These are phyloP conservation scores for Echinosophora koreensis DNA, from an alignment of 306 rosid genomes.

Conservation along the genomic window DNA sequence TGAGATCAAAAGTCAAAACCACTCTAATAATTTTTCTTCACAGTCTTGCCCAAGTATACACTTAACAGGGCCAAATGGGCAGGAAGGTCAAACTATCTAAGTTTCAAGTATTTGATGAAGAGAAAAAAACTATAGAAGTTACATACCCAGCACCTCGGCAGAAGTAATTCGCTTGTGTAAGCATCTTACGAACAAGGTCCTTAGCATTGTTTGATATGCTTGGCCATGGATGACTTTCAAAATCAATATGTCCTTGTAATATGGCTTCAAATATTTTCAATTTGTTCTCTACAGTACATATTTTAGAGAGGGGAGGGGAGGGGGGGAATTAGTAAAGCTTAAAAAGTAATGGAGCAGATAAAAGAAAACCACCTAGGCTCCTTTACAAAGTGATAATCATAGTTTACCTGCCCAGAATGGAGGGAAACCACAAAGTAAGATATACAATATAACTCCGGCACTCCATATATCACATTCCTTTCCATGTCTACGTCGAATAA, in stretches of 20 bases:
- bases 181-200: too few relatives aligned
- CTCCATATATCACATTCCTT: too few relatives aligned
- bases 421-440: too few relatives aligned
- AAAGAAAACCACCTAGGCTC: not conserved
- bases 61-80: not conserved
- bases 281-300: too few relatives aligned
- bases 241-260: slow-evolving; percentile 51
- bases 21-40: not conserved
- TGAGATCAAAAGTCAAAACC: not conserved
- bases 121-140: not conserved
- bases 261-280: slow-evolving; percentile 5
- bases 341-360: too few relatives aligned
- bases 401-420: too few relatives aligned
- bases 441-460: too few relatives aligned
- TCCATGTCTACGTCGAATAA: too few relatives aligned
- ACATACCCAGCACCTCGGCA: slow-evolving; percentile 66
- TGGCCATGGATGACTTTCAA: too few relatives aligned
- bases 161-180: slow-evolving; percentile 43
- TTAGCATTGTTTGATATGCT: too few relatives aligned
- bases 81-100: not conserved
- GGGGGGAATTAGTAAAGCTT: too few relatives aligned
- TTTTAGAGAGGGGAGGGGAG: too few relatives aligned
- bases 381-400: not conserved
- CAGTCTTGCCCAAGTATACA: not conserved
- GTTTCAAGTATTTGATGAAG: not conserved